A percentile compares a stretch with the other conserved stretches of the same genome.
phyloP scores from a whole-genome alignment of 2,329 filamentous ascomycete genomes.

The Stagonosporopsis tanaceti region DNA sequence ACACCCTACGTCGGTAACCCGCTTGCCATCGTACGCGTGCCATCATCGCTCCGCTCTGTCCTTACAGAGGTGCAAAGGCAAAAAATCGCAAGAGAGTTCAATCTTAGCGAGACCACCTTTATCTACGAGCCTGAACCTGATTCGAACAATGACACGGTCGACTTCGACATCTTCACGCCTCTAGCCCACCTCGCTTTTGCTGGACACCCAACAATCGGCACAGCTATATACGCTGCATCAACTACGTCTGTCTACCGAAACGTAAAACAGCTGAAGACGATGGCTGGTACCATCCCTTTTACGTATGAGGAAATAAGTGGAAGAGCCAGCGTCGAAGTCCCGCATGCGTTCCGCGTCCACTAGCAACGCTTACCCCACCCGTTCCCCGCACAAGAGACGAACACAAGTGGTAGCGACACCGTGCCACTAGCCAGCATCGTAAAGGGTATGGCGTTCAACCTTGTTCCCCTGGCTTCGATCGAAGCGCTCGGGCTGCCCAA shows the following conservation, averaged over 20 bases:
- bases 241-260: slow-evolving; percentile 27
- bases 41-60: slow-evolving; percentile 43
- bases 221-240: slow-evolving; percentile 55
- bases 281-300: slow-evolving; percentile 11
- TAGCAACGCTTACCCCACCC: slow-evolving; percentile 46
- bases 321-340: slow-evolving; percentile 65
- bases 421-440: slow-evolving; percentile 61
- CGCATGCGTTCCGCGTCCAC: slow-evolving; percentile 72
- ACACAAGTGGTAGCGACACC: slow-evolving; percentile 20
- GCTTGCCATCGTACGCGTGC: slow-evolving; percentile 59
- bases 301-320: slow-evolving; percentile 5
- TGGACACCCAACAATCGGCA: slow-evolving; percentile 65
- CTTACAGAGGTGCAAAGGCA: slow-evolving; percentile 59
- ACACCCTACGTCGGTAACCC: slow-evolving; percentile 60
- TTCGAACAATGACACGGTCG: slow-evolving; percentile 17
- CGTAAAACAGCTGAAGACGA: slow-evolving; percentile 3
- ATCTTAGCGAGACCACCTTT: slow-evolving; percentile 64
- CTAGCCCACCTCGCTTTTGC: slow-evolving; percentile 61
- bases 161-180: slow-evolving; percentile 62
- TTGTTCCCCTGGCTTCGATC: slow-evolving; percentile 66
- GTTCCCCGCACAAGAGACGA: slow-evolving; percentile 12
- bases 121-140: slow-evolving; percentile 48
- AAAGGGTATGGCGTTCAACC: slow-evolving; percentile 74
- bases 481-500: slow-evolving; percentile 51
- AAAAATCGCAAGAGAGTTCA: slow-evolving; percentile 63